phyloP scores from a whole-genome alignment of 2,329 filamentous ascomycete species.

The Verruconis gallopava region DNA sequence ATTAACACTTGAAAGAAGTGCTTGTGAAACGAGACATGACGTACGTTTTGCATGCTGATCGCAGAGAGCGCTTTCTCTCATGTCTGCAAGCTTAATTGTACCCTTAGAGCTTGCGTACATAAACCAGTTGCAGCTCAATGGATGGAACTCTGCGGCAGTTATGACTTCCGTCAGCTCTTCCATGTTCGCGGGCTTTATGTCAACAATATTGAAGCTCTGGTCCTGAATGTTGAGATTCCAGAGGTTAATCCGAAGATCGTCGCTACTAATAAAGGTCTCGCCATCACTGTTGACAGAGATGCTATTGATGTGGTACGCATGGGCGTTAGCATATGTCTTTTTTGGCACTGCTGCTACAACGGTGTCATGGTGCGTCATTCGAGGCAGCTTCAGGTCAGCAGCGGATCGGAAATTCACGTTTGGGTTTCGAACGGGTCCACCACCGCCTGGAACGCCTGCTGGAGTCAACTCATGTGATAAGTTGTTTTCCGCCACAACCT shows the following conservation, averaged over 20 bases:
- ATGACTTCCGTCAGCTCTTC: slow-evolving; percentile 98
- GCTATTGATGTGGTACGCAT: slow-evolving; percentile 99
- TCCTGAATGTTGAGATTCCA: slow-evolving; percentile 99
- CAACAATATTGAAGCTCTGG: slow-evolving; percentile 99
- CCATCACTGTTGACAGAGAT: slow-evolving; percentile 99
- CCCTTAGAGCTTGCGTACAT: slow-evolving; percentile 99
- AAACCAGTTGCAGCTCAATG: slow-evolving; percentile 96
- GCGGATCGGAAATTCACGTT: slow-evolving; percentile 66
- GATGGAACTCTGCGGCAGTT: slow-evolving; percentile 95
- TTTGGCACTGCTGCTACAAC: slow-evolving; percentile 93
- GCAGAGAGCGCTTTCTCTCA: slow-evolving; percentile 92
- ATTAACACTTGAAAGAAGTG: slow-evolving; percentile 12
- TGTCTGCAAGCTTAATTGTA: slow-evolving; percentile 96
- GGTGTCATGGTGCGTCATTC: slow-evolving; percentile 94
- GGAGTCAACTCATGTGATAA: slow-evolving; percentile 89
- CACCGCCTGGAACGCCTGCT: slow-evolving; percentile 56
- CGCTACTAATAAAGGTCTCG: slow-evolving; percentile 98
- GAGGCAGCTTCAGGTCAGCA: slow-evolving; percentile 79
- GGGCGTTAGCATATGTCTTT: slow-evolving; percentile 93
- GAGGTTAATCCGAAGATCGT: slow-evolving; percentile 92
- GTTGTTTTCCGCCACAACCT: slow-evolving; percentile 98
- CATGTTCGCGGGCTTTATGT: slow-evolving; percentile 99
- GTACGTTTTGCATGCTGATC: slow-evolving; percentile 91
- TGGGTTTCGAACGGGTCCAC: slow-evolving; percentile 62
- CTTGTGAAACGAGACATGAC: slow-evolving; percentile 21